Conservation (phyloP, 2,329 filamentous ascomycete species). For the Keithomyces neogunnii region DNA sequence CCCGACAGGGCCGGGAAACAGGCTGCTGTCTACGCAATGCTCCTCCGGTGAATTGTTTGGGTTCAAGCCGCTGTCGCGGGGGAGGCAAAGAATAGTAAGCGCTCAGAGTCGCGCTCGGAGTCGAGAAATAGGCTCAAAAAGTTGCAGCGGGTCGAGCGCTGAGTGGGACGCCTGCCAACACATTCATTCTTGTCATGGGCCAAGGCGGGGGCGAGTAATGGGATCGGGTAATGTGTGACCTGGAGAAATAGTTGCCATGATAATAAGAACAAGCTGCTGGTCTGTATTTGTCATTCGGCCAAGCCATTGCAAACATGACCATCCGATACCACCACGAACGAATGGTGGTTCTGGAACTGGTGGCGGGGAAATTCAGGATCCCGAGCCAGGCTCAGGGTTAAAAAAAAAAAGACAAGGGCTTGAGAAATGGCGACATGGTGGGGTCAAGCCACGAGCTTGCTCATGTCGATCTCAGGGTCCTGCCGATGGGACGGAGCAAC, state of each 20-base stretch:
- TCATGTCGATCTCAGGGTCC: background rate
- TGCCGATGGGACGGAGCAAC: background rate
- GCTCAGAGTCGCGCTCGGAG: background rate
- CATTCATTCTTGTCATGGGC: no score
- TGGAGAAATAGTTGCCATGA: background rate
- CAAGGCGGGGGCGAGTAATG: no score
- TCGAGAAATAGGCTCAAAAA: background rate
- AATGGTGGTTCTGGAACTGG: background rate
- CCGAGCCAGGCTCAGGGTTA: background rate
- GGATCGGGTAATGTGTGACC: no score
- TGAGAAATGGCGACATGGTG: background rate
- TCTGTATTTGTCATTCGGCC: slow-evolving; percentile 2
- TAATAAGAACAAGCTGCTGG: background rate
- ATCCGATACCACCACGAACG: background rate
- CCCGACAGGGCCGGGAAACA: background rate
- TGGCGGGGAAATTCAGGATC: background rate
- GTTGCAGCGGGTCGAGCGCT: slow-evolving; percentile 1
- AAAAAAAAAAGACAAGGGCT: background rate
- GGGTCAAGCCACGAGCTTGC: background rate
- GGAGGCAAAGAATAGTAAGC: background rate
- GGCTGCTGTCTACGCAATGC: background rate
- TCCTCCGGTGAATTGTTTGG: background rate
- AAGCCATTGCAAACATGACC: background rate
- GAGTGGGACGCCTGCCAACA: background rate
- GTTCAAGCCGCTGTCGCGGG: background rate